Evolutionary conservation across 768 basidiomycete species (phyloP), one percentile per base, ranked within the genome.

Genomic region (Podaxis sp.): DNA sequence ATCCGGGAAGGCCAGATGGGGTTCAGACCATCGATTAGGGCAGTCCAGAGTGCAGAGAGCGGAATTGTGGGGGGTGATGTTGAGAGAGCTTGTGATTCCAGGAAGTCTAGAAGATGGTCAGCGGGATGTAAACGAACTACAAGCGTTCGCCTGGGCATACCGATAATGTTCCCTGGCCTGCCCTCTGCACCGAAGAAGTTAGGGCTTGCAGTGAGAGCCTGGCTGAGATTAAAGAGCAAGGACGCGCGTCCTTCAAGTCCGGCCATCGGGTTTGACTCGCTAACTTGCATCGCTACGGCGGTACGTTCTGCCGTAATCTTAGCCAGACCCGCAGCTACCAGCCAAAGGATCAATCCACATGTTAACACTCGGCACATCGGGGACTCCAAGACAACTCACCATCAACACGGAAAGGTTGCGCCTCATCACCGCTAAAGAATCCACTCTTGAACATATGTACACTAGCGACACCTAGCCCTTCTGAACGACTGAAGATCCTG

Each of bases 1-100:
- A 82, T 81, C 25, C 95, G 83, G 16, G 85, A 82, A 2, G 96
- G 95, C 96, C 96, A 98, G 68, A 98, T 93, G 1, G 87, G 81
- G 55, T 89, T 83, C 36, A 98, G 79, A 3, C 93, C 91, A 3
- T 89, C 83, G 55, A 97, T 87, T 47, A 98, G 83, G 16, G 83
- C 82, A 13, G 82, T 73, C 94, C 96, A 98, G 13, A 98, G 82
- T 0, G 85, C 81, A 7, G 88, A 74, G 62, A 97, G 77, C 50
- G 89, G 89, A 2, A 97, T 79, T 14, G 71, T 71, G n/a, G 76
- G 76, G 4, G 71, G 75, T 2, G 72, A 50, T n/a, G 62, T 65
- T 2, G 70, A 76, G 9, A 70, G 77, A 3, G 86, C 84, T 67
- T 88, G 76, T 1, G 73, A 66, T 66, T 85, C 82, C 36, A 93